Evolutionary conservation across 202 grass and related monocot genomes (phyloP), one percentile per base, ranked within the genome.

Genomic region (Brachypodium distachyon): DNA sequence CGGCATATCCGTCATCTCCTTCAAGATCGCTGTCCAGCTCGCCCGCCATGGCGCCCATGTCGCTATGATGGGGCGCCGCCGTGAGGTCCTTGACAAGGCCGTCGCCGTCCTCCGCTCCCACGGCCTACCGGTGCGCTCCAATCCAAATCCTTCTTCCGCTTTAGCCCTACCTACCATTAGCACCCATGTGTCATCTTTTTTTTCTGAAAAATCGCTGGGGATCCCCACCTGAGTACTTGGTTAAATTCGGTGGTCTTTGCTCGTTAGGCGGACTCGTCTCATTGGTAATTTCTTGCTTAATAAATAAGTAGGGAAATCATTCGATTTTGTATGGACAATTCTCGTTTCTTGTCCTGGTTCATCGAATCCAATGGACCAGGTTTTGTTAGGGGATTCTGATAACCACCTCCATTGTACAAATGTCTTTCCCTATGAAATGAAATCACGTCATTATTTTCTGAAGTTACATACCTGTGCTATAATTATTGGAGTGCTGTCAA

Each of bases 11-110:
- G 89, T 89, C 55, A 94, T 94, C 71, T 87, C 86, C 61, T 92
- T 94, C 76, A 89, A 97, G 86, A 88, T 97, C 21, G 77, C 84
- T 32, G n/a, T 67, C 23, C 91, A 94, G 77, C 84, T 97, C 43
- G 91, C 88, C 14, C 76, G 82, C 58, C 94, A 97, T 48, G 94
- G 91, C 32, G 91, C 94, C 55, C 63, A 78, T 72, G 82, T 94
- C 38, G 87, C 91, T 31, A 48, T 97, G 79, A 97, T 94, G 94
- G 94, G 91, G 38, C 94, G 94, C 29, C 89, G 94, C 72, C 91
- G 88, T 28, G 82, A 81, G 48, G 91, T 90, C 84, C 82, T 97
- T 52, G 91, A 94, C 82, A 65, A 81, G 37, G 94, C 91, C 82
- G 91, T 94, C 80, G 71, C 72, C 52, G 84, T 40, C 28, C 89